phyloP scores from a whole-genome alignment of 176 grass and related monocot species.

The Rhipidocladum racemiflorum region DNA sequence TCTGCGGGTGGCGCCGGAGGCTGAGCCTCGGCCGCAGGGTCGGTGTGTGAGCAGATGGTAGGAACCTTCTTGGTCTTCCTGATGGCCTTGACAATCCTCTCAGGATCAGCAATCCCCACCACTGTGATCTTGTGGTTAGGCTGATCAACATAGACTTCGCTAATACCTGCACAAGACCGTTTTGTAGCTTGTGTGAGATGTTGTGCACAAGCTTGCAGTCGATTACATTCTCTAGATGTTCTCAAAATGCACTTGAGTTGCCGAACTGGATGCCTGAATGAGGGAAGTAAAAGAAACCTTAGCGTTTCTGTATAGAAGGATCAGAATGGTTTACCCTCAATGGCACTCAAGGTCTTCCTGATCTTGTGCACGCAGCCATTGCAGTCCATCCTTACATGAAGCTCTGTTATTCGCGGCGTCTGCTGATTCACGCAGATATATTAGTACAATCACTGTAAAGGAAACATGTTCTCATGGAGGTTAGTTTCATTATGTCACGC shows the following conservation, averaged over 20 bases:
- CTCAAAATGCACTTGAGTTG: background rate
- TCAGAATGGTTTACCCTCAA: slow-evolving; percentile 38
- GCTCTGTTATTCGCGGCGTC: slow-evolving; percentile 44
- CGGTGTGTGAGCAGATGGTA: slow-evolving; percentile 56
- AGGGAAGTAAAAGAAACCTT: background rate
- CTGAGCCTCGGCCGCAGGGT: slow-evolving; percentile 21
- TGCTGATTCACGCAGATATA: slow-evolving; percentile 16
- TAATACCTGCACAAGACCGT: slow-evolving; percentile 49
- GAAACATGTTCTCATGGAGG: background rate
- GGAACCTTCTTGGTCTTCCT: slow-evolving; percentile 72
- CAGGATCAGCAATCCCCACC: slow-evolving; percentile 62
- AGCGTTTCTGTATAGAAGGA: background rate
- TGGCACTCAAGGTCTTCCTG: slow-evolving; percentile 32
- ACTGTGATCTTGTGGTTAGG: slow-evolving; percentile 74
- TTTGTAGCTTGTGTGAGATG: background rate
- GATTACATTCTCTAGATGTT: slow-evolving; percentile 6
- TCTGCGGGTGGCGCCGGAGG: slow-evolving; percentile 18
- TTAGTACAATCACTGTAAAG: slow-evolving; percentile 10
- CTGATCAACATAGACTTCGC: slow-evolving; percentile 58
- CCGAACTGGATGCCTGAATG: background rate
- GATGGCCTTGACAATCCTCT: slow-evolving; percentile 77
- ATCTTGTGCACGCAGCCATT: slow-evolving; percentile 49
- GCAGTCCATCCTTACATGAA: slow-evolving; percentile 60
- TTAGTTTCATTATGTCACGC: background rate
- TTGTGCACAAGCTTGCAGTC: background rate